Conservation (phyloP, 768 basidiomycete genomes). For the Phylloporus rhodoxanthus region DNA sequence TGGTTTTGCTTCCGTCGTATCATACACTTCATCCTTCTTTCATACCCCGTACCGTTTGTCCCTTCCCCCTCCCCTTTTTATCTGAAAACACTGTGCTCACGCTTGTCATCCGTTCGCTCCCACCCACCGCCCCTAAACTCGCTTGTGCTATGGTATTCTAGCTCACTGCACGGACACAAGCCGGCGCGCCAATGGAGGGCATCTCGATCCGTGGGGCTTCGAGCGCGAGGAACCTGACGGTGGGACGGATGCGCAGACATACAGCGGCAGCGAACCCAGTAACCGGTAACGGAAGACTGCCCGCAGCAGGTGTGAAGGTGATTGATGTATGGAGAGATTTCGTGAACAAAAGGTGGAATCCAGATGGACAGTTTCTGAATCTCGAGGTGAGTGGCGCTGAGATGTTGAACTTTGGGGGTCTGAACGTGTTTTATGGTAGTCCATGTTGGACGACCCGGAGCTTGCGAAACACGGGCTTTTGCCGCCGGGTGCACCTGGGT, state of each 20-base stretch:
- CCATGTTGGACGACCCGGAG: conserved; percentile 71
- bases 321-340: conserved; percentile 74
- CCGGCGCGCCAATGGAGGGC: conserved; percentile 39
- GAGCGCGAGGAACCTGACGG: conserved; percentile 35
- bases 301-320: conserved; percentile 30
- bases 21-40: conserved; percentile 5
- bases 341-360: conserved; percentile 67
- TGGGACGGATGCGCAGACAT: conserved; percentile 57
- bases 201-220: conserved; percentile 65
- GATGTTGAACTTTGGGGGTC: neutral
- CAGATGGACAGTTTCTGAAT: conserved; percentile 65
- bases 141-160: conserved; percentile 26
- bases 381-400: conserved; percentile 58
- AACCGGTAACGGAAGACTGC: conserved; percentile 8
- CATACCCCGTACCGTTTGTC: conserved; percentile 5
- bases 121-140: conserved; percentile 20
- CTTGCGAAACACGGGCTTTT: conserved; percentile 65
- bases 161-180: conserved; percentile 37
- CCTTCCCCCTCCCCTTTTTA: conserved; percentile 1
- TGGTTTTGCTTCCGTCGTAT: conserved; percentile 11
- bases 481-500: conserved; percentile 64
- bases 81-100: conserved; percentile 35
- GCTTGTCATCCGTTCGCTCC: conserved; percentile 27
- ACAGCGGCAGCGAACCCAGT: conserved; percentile 35
- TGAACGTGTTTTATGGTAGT: conserved; percentile 37